Conservation (phyloP, 306 rosid species). For the Quercus berberidifolia region DNA sequence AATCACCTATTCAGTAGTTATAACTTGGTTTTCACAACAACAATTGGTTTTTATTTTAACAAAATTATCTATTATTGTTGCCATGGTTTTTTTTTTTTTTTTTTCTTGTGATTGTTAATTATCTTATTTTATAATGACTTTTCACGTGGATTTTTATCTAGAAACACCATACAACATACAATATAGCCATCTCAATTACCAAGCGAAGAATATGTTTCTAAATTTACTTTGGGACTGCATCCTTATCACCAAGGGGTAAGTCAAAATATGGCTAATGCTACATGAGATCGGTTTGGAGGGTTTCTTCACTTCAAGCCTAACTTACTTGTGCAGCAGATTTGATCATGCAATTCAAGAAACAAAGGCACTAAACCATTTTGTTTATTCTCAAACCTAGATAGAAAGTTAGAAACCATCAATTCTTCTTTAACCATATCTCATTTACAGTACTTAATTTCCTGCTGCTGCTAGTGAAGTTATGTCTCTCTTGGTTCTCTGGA, state of each 20-base stretch:
- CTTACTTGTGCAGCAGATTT: neutral
- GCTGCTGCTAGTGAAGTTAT: neutral
- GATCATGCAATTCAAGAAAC: neutral
- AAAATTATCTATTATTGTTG: too few species aligned
- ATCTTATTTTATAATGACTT: too few species aligned
- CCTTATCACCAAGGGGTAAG: neutral
- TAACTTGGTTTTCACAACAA: too few species aligned
- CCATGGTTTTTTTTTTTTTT: too few species aligned
- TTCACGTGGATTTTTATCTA: too few species aligned
- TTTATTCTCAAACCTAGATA: neutral
- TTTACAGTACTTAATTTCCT: neutral
- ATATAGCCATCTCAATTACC: neutral
- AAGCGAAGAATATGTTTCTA: neutral
- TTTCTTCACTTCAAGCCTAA: neutral
- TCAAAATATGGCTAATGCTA: neutral
- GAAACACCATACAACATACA: too few species aligned
- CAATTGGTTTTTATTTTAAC: too few species aligned
- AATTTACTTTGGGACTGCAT: neutral
- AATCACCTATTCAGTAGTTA: too few species aligned
- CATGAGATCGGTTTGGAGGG: neutral
- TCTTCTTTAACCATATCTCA: neutral
- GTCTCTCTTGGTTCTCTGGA: neutral
- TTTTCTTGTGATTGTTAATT: too few species aligned
- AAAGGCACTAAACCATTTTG: neutral
- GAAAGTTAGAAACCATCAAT: neutral